Evolutionary conservation across 2,329 filamentous ascomycete genomes (phyloP), one percentile per base, ranked within the genome.

Genomic region (Juglanconis sp.): DNA sequence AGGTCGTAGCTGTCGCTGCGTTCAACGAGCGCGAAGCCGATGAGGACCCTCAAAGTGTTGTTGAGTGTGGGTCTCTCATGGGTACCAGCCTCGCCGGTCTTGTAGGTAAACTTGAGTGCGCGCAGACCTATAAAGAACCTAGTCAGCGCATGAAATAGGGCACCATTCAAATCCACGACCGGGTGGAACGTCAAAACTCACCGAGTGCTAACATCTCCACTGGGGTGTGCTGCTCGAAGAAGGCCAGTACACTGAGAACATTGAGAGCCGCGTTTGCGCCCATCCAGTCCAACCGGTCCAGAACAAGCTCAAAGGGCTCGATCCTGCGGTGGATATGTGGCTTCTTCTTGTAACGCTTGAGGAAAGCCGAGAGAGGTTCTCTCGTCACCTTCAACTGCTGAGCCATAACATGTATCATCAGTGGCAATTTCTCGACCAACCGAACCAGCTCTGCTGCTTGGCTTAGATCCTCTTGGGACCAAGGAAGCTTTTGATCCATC

Each of bases 331-430:
- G 10, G 0, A 85, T 78, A 62, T 81, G 82, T 5, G 83, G 81
- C 48, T 83, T 81, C 1, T 77, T 81, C 44, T 79, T 75, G 60
- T 84, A 87, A 1, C 81, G 81, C 62, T 79, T 77, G n/a, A 86
- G 73, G 62, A 87, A 89, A 64, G 79, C 84, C 1, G 83, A 80
- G 3, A 90, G 74, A 0, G 86, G 84, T 64, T 87, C 87, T 17
- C 79, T 76, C 0, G 84, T 86, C 3, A 82, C 80, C 58, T 82
- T 86, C 13, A 90, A 74, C 38, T 86, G 80, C 63, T 85, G 81
- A 1, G 85, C 85, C 2, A 87, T 83, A 0, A 87, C 83, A 65
- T 89, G 86, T 24, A 91, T 87, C 64, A 88, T 88, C 6, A 90
- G 74, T 1, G 88, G 87, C 13, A 90, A 74, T 57, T 84, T 81